Base-by-base conservation (phyloP, 1,139 yeast species). In the Nakaseomyces bracarensis region DNA sequence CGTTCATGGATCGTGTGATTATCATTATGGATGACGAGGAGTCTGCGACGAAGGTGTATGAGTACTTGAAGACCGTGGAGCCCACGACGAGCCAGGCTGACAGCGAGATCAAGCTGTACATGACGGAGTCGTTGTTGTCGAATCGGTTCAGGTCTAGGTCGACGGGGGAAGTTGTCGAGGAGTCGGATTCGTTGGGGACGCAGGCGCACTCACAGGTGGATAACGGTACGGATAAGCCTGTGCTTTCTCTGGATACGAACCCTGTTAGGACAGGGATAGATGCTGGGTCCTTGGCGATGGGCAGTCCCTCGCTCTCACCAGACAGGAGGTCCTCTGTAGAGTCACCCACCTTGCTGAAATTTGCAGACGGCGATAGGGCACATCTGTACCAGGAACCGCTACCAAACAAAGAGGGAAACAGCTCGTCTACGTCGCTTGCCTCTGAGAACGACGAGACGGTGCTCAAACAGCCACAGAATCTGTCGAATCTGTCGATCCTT, bases 351-450 rank as follows among this genome's bases (percentile, higher is more conserved):
- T 43, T 55, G 42, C 38, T 60, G 35, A 54, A 46, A 41, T 53
- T 58, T 42, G 48, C 49, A 15, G 47, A 49, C 14, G 54, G 54
- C 35, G 47, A 53, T 7, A 49, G 54, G 42, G 40, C 49, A 26
- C 54, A 55, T 41, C 51, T 48, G 35, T 60, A 60, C 41, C 48
- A 52, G 44, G 64, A 60, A 38, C 63, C 63, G 5, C 41, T 54
- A 34, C 64, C 64, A 9, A 48, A 46, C 30, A 25, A 18, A 15
- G 30, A 26, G 10, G 21, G 28, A 20, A 26, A 18, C 6, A 26
- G 16, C 25, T 31, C 38, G 11, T 31, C 37, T 15, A 39, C 38
- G 4, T 39, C 41, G 7, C 31, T 29, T 8, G 30, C 16, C 7
- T 10, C 37, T 10, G 25, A 26, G n/a, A 23, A 36, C 30, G 39